Evolutionary conservation across 2,329 filamentous ascomycete species (phyloP), one percentile per base, ranked within the genome.

Genomic region (Dactylellina cionopaga): DNA sequence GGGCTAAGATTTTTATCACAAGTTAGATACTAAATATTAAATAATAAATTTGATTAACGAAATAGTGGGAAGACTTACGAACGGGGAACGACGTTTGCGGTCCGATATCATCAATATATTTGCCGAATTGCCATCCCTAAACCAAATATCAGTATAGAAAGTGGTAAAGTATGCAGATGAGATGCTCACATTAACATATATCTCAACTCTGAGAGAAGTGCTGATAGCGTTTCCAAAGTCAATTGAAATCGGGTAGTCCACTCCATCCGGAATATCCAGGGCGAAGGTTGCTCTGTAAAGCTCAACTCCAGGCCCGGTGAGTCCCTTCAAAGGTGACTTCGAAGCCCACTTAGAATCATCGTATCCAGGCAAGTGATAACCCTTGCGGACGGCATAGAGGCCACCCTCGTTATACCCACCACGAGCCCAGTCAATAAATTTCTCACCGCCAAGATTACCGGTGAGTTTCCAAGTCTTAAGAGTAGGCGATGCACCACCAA

Each of bases 81-180:
- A 93, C 90, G 1, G 89, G 89, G 78, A 88, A 93, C 1, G 79
- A 82, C 0, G 84, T 87, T 80, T 94, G 90, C 0, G 91, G 91
- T 0, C 91, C 91, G n/a, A 92, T 83, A 74, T 92, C 89, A 77
- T 87, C 83, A 83, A 70, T 71, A 73, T 85, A 89, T 77, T 88
- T 88, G 1, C 86, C 87, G 74, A 88, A 92, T 78, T 92, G 90
- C 79, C 88, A 92, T 0, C 90, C 66, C 66, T 71, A 24, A 17
- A 19, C 13, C 15, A n/a, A 47, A 56, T 22, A 37, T 51, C 29
- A 37, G 29, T 9, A 15, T 13, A 37, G n/a, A n/a, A n/a, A n/a
- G n/a, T n/a, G n/a, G n/a, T n/a, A n/a, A n/a, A n/a, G n/a, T n/a
- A n/a, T n/a, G n/a, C n/a, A n/a, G n/a, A n/a, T n/a, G n/a, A 31